Base-by-base conservation (phyloP, 768 basidiomycete species). In the Pulveroboletus sp. region DNA sequence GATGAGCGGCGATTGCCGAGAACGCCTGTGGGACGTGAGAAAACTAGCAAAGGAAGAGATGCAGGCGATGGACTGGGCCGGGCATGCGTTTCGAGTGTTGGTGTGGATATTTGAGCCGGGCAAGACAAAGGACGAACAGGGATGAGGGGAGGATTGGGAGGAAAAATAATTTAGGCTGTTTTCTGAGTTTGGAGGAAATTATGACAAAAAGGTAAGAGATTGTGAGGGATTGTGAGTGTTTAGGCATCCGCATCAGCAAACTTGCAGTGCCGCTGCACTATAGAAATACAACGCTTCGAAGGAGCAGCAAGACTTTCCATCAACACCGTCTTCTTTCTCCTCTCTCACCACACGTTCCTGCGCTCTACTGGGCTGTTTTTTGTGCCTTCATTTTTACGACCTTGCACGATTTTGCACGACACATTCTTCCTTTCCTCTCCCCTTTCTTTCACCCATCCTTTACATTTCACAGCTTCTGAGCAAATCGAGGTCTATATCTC, bases 331-430 rank as follows among this genome's bases (percentile, higher is more conserved):
- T 59, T 61, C 57, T 55, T 60, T 59, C 59, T 59, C 60, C 61
- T 56, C 50, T 49, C 54, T 42, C 56, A 47, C 51, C 53, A 37
- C 51, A 51, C 56, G 53, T 61, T 57, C 62, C 54, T 52, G 61
- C 61, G 63, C 56, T 47, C 19, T 50, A 51, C 53, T 52, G 50
- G 67, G 59, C 61, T 57, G 51, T 62, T 54, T 30, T 42, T 49
- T 55, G 53, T 58, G 56, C 66, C 66, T 66, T 68, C 71, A 65
- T 65, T 71, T 77, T 82, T 77, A 81, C 81, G 80, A 81, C 78
- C 73, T 71, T 74, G 64, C 73, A 82, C 81, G 81, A 82, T 71
- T 72, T 72, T 76, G 74, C 73, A 85, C 84, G 83, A 85, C 84
- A 68, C 72, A 73, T 70, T 65, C 70, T 67, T 69, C 70, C 61